Percentiles rank a stretch among this genome's conserved stretches.
phyloP scores from a whole-genome alignment of 2,329 filamentous ascomycete genomes.

The Fusarium solani-melongenae region DNA sequence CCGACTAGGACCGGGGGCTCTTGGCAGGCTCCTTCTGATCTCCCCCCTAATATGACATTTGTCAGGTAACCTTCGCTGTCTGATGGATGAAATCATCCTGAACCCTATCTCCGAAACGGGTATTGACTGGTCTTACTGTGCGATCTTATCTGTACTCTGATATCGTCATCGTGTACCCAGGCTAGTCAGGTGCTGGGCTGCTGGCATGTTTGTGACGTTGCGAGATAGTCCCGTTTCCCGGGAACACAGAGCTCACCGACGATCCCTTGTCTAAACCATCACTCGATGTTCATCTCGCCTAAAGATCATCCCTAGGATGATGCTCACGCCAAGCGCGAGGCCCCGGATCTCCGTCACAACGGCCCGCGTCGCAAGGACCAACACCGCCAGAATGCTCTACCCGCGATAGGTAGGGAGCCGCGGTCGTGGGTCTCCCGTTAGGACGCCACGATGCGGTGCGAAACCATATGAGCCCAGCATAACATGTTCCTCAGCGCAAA shows the following conservation, averaged over 20 bases:
- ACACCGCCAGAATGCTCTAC: background rate
- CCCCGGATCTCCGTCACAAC: conserved; percentile 6
- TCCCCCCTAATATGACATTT: background rate
- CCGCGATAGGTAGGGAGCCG: background rate
- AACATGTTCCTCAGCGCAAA: background rate
- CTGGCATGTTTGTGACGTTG: conserved; percentile 24
- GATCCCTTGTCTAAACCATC: background rate
- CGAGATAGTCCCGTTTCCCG: conserved; percentile 1
- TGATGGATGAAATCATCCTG: conserved; percentile 24
- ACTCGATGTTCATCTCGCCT: background rate
- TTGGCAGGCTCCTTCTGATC: background rate
- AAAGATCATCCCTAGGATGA: background rate
- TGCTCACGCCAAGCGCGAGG: background rate
- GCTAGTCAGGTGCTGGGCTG: background rate
- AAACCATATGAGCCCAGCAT: background rate
- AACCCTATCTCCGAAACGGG: conserved; percentile 12
- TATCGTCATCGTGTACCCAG: background rate
- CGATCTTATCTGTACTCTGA: background rate
- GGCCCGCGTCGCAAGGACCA: conserved; percentile 6
- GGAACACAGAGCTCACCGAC: conserved; percentile 4
- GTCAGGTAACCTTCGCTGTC: background rate
- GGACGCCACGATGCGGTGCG: conserved; percentile 3
- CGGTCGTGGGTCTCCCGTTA: conserved; percentile 4
- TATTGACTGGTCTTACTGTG: conserved; percentile 12
- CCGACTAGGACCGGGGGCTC: background rate